Conservation (phyloP, 2,329 filamentous ascomycete genomes). For the Fusarium sp. region DNA sequence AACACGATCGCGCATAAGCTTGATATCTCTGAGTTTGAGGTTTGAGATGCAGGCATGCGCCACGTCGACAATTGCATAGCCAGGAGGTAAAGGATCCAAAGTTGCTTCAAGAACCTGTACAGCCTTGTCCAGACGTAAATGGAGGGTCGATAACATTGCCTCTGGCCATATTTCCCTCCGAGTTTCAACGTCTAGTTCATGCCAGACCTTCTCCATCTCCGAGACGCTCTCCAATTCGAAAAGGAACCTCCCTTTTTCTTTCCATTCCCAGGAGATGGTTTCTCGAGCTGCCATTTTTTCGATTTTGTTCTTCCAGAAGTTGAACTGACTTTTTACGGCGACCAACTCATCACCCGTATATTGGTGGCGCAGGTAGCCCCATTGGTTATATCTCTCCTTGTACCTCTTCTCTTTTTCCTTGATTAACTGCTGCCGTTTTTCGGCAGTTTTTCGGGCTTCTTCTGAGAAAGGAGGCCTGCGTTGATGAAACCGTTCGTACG, state of each 20-base stretch:
- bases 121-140: conserved; percentile 50
- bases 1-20: conserved; percentile 37
- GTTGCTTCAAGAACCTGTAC: conserved; percentile 55
- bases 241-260: conserved; percentile 48
- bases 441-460: conserved; percentile 4
- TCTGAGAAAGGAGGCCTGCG: conserved; percentile 4
- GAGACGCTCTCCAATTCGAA: conserved; percentile 48
- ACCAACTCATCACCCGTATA: conserved; percentile 41
- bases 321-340: conserved; percentile 43
- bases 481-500: neutral
- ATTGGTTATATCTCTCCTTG: conserved; percentile 45
- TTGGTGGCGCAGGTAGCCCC: conserved; percentile 51
- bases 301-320: conserved; percentile 50
- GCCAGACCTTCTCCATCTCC: conserved; percentile 54
- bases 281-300: conserved; percentile 35
- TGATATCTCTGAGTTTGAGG: conserved; percentile 35
- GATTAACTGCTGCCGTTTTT: conserved; percentile 4
- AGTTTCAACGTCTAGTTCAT: conserved; percentile 42
- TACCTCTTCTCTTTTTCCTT: conserved; percentile 14
- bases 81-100: conserved; percentile 52
- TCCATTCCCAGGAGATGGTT: conserved; percentile 45
- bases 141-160: conserved; percentile 55
- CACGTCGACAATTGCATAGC: conserved; percentile 56
- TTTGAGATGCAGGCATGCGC: conserved; percentile 50
- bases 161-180: conserved; percentile 50